phyloP scores from a whole-genome alignment of 345 rosid genomes.

The Melaleuca quinquenervia region DNA sequence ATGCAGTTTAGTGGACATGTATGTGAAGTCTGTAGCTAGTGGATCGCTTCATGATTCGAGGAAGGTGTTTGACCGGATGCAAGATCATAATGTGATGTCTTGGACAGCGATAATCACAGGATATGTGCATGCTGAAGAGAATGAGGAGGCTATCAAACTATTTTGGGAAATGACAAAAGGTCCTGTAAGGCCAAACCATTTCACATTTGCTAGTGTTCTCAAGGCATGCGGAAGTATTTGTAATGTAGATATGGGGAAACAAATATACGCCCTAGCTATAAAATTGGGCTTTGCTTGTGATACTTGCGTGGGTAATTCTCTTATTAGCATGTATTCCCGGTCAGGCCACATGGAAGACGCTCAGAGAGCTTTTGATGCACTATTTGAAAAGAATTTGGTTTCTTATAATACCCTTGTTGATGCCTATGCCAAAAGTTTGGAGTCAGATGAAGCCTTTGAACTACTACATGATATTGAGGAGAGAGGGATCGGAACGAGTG shows the following conservation, averaged over 20 bases:
- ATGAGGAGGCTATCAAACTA: slow-evolving; percentile 5
- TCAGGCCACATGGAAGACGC: not conserved
- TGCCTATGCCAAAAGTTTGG: not conserved
- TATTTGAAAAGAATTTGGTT: not conserved
- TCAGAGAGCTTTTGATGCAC: not conserved
- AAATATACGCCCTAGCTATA: not conserved
- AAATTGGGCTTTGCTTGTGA: not conserved
- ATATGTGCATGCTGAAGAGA: not conserved
- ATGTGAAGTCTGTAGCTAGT: not conserved
- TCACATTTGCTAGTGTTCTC: slow-evolving; percentile 49
- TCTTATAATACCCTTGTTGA: not conserved
- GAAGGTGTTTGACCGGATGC: not conserved
- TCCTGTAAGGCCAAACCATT: slow-evolving; percentile 41
- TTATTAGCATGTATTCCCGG: not conserved
- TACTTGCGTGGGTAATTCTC: not conserved
- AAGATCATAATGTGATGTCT: not conserved
- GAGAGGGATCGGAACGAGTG: not conserved
- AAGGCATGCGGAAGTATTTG: slow-evolving; percentile 48
- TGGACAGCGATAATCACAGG: not conserved
- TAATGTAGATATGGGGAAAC: not conserved
- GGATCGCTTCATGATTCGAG: not conserved
- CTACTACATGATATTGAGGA: not conserved
- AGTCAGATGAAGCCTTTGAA: not conserved
- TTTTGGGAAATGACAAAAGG: slow-evolving; percentile 48
- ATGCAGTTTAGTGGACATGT: not conserved